Base-by-base conservation (phyloP, 768 basidiomycete species). In the Phlebiopsis flavidoalba region DNA sequence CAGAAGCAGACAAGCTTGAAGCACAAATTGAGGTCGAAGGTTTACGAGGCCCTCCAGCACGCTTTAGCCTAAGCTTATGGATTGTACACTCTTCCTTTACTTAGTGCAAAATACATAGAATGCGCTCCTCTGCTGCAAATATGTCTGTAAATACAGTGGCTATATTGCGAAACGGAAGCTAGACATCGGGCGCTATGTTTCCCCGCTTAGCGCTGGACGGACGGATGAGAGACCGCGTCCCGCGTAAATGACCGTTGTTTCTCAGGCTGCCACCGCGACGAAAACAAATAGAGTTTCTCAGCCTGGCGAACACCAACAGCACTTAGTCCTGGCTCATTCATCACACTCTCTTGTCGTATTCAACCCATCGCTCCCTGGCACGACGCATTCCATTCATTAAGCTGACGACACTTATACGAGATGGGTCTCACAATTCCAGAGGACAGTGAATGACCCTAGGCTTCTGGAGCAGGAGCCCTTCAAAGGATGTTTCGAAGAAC, bases 11-110 rank as follows among this genome's bases (percentile, higher is more conserved):
- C 75, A 98, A 94, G 81, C 77, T 88, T 62, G 95, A 95, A 77
- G 97, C 95, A 35, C 84, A 86, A 66, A 85, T 98, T 72, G 96
- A 99, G 77, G 90, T 91, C 37, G 95, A 96, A n/a, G 71, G 95
- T 98, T 60, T 98, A 95, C 72, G 97, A 98, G 80, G 85, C 93
- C 47, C 80, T 99, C 61, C 95, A 98, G 74, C 84, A 90, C 65
- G 94, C 94, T 66, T 75, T 98, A 65, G 74, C 80, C 79, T 70
- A 83, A 75, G 69, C 43, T 12, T 22, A 31, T 48, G n/a, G 11
- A 26, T 57, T 61, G 19, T 46, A 55, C 36, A 57, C 12, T 11
- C 49, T 52, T 45, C 37, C 47, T 49, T 53, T 31, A 40, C 21
- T 47, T 26, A 15, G 12, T 50, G 35, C 33, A 35, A 22, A 49